phyloP scores from a whole-genome alignment of 1,139 yeast species.

The Scheffersomyces parashehatae region DNA sequence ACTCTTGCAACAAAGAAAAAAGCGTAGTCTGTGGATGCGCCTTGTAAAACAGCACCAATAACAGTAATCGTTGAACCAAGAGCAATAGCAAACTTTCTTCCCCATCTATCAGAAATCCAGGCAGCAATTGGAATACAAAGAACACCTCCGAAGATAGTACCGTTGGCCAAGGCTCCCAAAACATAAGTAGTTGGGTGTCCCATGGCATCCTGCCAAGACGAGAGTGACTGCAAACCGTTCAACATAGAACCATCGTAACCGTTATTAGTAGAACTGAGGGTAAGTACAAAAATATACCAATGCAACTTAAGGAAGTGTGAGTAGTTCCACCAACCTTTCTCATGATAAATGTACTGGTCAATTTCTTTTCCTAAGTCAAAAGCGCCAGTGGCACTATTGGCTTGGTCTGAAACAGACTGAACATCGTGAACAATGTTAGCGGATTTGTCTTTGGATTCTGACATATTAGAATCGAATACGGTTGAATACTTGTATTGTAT shows the following conservation, averaged over 20 bases:
- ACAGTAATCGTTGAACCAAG: conserved; percentile 12
- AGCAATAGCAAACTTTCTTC: conserved; percentile 34
- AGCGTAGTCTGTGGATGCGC: conserved; percentile 34
- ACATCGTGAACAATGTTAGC: too few species aligned
- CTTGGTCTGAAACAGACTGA: too few species aligned
- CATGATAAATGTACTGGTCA: neutral
- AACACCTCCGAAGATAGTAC: conserved; percentile 21
- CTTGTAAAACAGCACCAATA: conserved; percentile 35
- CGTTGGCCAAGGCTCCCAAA: conserved; percentile 23
- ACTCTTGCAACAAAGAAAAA: conserved; percentile 41
- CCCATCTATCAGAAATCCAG: conserved; percentile 41
- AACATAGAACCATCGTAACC: conserved; percentile 24
- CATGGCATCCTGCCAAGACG: conserved; percentile 17
- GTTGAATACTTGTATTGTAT: too few species aligned
- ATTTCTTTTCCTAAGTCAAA: neutral
- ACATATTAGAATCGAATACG: too few species aligned
- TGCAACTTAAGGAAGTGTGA: conserved; percentile 9
- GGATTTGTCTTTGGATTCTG: too few species aligned
- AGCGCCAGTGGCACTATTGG: too few species aligned
- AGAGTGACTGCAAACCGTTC: conserved; percentile 22
- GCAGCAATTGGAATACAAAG: conserved; percentile 29
- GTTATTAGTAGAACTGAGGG: conserved; percentile 21
- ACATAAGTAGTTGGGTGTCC: conserved; percentile 17
- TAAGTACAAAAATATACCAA: conserved; percentile 15
- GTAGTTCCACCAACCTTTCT: conserved; percentile 11